Percentiles rank a stretch among this genome's conserved stretches.
Evolutionary conservation across 257 asterid genomes (phyloP).

Genomic region (Forsythia viridissima): DNA sequence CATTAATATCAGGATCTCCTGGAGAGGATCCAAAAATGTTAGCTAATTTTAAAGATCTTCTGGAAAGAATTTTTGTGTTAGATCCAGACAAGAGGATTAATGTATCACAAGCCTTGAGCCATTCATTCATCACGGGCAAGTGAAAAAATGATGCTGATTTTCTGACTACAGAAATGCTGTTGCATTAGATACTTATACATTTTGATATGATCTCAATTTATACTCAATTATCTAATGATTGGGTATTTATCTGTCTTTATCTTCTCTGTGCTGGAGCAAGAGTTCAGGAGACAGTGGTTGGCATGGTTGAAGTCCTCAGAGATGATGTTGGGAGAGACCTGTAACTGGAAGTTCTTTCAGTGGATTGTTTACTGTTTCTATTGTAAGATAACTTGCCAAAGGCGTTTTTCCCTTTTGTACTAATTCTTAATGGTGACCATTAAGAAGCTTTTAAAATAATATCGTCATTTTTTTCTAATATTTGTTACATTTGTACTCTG

Average conservation of each 20-base stretch:
- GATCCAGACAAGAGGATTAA: slow-evolving; percentile 96
- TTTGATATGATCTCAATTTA: slow-evolving; percentile 49
- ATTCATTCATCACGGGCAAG: slow-evolving; percentile 99
- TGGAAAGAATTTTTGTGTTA: slow-evolving; percentile 84
- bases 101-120: slow-evolving; percentile 96
- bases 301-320: slow-evolving; percentile 54
- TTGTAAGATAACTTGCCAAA: slow-evolving; percentile 91
- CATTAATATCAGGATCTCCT: slow-evolving; percentile 72
- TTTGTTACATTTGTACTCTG: slow-evolving; percentile 28
- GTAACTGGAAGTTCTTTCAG: slow-evolving; percentile 79
- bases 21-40: slow-evolving; percentile 97
- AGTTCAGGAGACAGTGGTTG: slow-evolving; percentile 38
- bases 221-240: slow-evolving; percentile 72
- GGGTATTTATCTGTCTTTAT: slow-evolving; percentile 75
- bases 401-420: slow-evolving; percentile 80
- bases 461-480: slow-evolving; percentile 27
- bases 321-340: slow-evolving; percentile 60
- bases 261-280: slow-evolving; percentile 65
- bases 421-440: slow-evolving; percentile 60
- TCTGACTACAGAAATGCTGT: slow-evolving; percentile 73
- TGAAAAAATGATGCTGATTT: slow-evolving; percentile 80
- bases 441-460: slow-evolving; percentile 38
- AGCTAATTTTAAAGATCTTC: slow-evolving; percentile 85
- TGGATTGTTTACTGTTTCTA: slow-evolving; percentile 95
- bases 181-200: slow-evolving; percentile 68